Evolutionary conservation across 1,139 yeast species (phyloP).

Genomic region (Kodamaea alishanica): DNA sequence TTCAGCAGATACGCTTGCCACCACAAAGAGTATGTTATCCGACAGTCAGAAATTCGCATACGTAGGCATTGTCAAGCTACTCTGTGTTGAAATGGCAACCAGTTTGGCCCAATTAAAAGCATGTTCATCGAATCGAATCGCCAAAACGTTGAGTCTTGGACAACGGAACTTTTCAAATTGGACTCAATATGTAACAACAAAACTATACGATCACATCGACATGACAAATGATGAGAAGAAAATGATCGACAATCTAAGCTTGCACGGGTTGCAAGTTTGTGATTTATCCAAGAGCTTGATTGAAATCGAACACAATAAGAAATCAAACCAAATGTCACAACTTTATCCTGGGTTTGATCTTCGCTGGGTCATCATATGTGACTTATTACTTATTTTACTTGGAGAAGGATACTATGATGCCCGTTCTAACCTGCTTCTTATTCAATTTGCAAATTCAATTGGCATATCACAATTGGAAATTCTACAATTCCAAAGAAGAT

Average conservation of each 20-base stretch:
- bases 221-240: constrained; percentile 66
- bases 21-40: constrained; percentile 76
- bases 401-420: constrained; percentile 89
- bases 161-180: constrained; percentile 83
- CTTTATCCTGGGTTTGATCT: constrained; percentile 57
- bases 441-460: constrained; percentile 60
- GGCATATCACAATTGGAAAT: constrained; percentile 63
- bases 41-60: constrained; percentile 91
- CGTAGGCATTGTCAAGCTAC: constrained; percentile 75
- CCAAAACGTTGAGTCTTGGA: constrained; percentile 60
- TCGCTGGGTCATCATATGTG: constrained; percentile 92
- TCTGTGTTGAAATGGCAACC: constrained; percentile 78
- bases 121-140: constrained; percentile 49
- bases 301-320: constrained; percentile 20
- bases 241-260: constrained; percentile 84
- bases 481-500: constrained; percentile 83
- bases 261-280: constrained; percentile 73
- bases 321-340: constrained; percentile 9
- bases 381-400: constrained; percentile 71
- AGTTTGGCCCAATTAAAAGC: constrained; percentile 61
- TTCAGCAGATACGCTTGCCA: constrained; percentile 61
- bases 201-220: constrained; percentile 79
- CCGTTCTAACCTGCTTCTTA: constrained; percentile 73
- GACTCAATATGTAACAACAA: constrained; percentile 70
- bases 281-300: constrained; percentile 65